These are phyloP conservation scores for Pseudopyrenochaeta lycopersici DNA, from an alignment of 2,329 filamentous ascomycete genomes.

Conservation along the genomic window DNA sequence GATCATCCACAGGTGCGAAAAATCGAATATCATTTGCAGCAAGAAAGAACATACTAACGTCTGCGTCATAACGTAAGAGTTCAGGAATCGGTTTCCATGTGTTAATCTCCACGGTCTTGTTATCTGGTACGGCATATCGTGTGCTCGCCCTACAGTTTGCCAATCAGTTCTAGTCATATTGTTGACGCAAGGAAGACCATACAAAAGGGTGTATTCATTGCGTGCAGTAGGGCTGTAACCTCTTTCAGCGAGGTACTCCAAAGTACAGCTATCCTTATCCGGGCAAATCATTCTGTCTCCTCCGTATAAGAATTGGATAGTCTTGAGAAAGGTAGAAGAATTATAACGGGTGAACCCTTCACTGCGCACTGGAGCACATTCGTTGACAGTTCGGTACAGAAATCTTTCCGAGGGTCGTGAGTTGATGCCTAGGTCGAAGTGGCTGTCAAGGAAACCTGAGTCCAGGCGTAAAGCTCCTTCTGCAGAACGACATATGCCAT, in stretches of 20 bases:
- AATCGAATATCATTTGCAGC: constrained; percentile 33
- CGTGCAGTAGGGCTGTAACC: neutral
- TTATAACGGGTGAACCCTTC: neutral
- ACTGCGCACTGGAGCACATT: constrained; percentile 6
- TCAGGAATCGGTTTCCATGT: constrained; percentile 26
- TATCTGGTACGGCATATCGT: neutral
- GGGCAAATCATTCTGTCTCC: neutral
- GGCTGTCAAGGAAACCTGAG: constrained; percentile 9
- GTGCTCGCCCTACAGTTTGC: neutral
- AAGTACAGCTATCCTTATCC: neutral
- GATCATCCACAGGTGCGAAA: constrained; percentile 29
- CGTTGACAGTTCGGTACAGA: constrained; percentile 2
- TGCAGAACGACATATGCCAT: constrained; percentile 3
- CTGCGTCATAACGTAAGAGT: constrained; percentile 35
- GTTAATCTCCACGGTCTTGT: neutral
- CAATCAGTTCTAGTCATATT: neutral
- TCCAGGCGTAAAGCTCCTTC: neutral
- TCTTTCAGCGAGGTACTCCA: neutral
- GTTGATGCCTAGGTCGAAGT: constrained; percentile 14
- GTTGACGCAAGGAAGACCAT: neutral
- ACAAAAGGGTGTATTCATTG: neutral
- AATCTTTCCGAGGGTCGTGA: constrained; percentile 5
- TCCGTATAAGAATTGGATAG: neutral
- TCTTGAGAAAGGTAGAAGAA: neutral
- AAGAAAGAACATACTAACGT: constrained; percentile 42